Evolutionary conservation across 2,329 filamentous ascomycete genomes (phyloP).

Genomic region (Arthrinium phaeospermum): DNA sequence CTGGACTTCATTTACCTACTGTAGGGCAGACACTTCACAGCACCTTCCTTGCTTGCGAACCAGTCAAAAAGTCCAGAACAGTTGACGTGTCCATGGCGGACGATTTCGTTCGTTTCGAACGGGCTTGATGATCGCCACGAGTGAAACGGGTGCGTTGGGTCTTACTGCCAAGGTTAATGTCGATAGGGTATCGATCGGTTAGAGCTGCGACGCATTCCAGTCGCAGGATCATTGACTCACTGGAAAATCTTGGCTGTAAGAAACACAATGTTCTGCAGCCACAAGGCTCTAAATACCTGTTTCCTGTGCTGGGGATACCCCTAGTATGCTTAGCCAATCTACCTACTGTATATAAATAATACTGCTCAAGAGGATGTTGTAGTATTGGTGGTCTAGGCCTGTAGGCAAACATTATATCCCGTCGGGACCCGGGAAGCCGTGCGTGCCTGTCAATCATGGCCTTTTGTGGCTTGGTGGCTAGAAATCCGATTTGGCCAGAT

Average conservation of each 20-base stretch:
- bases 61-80: neutral
- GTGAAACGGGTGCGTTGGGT: slow-evolving; percentile 8
- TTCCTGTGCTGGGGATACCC: neutral
- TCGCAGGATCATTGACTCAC: neutral
- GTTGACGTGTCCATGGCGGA: slow-evolving; percentile 5
- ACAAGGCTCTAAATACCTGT: neutral
- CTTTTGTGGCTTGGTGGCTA: slow-evolving; percentile 1
- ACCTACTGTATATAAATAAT: neutral
- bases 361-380: neutral
- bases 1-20: neutral
- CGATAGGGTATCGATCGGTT: neutral
- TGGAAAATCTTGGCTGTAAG: neutral
- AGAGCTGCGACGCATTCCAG: slow-evolving; percentile 9
- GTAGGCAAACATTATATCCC: neutral
- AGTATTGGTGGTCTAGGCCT: neutral
- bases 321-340: neutral
- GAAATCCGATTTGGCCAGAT: neutral
- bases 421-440: neutral
- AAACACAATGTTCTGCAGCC: neutral
- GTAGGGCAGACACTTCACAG: neutral
- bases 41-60: no score
- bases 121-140: neutral
- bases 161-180: neutral
- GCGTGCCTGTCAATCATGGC: neutral
- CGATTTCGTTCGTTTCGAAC: neutral